These are phyloP conservation scores for Raffaelea arxii DNA, from an alignment of 2,329 filamentous ascomycete genomes.

Conservation along the genomic window DNA sequence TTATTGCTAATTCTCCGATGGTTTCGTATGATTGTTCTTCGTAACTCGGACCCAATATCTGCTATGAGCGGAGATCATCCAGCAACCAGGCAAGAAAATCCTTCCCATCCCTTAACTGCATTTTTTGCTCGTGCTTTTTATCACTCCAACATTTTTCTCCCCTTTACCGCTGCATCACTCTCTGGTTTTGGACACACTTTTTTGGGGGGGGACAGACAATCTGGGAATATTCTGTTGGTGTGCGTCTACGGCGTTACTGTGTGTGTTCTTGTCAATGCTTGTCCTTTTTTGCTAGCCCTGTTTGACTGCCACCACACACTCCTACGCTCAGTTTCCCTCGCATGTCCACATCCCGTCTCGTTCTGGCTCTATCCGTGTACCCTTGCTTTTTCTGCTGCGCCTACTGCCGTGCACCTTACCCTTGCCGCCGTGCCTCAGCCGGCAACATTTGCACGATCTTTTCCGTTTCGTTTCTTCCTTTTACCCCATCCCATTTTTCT, in stretches of 20 bases:
- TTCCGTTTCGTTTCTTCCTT: constrained; percentile 4
- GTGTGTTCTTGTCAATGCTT: not conserved
- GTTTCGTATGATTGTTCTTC: constrained; percentile 3
- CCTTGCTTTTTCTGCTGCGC: constrained; percentile 3
- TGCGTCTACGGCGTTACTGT: no score
- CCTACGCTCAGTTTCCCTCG: constrained; percentile 1
- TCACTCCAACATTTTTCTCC: no score
- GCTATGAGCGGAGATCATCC: constrained; percentile 56
- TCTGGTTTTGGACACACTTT: no score
- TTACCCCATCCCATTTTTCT: not conserved
- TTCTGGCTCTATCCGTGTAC: constrained; percentile 1
- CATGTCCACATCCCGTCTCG: not conserved
- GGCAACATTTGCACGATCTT: constrained; percentile 6
- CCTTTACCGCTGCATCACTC: no score
- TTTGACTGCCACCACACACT: constrained; percentile 3
- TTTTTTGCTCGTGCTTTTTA: no score
- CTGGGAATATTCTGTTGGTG: no score
- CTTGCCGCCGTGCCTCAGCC: constrained; percentile 7
- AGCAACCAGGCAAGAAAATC: constrained; percentile 42
- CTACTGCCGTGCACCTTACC: constrained; percentile 7
- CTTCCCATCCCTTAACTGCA: no score
- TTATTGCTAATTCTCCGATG: constrained; percentile 6
- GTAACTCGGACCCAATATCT: constrained; percentile 18
- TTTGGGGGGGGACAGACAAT: no score
- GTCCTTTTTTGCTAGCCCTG: not conserved